Evolutionary conservation across 352 stramenopile species (phyloP), one percentile per base, ranked within the genome.

Genomic region (Pythium brassicae): DNA sequence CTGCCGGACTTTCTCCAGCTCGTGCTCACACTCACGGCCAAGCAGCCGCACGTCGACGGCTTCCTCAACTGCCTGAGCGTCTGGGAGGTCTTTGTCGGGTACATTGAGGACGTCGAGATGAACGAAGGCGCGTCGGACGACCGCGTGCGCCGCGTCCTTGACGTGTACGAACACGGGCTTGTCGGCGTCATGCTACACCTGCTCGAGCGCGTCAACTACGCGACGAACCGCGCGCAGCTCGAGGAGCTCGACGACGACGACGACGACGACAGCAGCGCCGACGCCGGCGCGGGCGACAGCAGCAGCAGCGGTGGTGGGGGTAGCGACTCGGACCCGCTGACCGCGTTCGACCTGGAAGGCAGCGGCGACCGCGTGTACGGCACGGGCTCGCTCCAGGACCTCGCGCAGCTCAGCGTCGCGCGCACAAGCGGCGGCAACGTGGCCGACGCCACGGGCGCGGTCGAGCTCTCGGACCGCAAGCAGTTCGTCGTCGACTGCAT

Each of bases 21-120:
- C 1, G 78, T 91, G 27, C 69, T 89, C 43, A 55, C 58, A 22
- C 72, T 92, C 9, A 94, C 81, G 6, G 72, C 72, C 20, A 78
- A 84, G 23, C 83, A 94, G 68, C 79, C 79, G 4, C 79, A 92
- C 46, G 69, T 87, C 2, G 76, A 76, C 32, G 83, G 81, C 1
- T 88, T 92, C 44, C 54, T 92, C 45, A 89, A 92, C 58, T 94
- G 83, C 46, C 54, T 94, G 35, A 81, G 69, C 25, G 74, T 92
- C 8, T 94, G 83, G 83, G 81, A 94, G 26, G 79, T 94, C 7
- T 88, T 94, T 50, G 81, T 94, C 17, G 72, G 74, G 19, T 89
- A 92, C 50, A 77, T 94, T 51, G 83, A 94, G 62, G 81, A 92
- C 54, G 68, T 78, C 2, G 78, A 92, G 54, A 74, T 85, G 39